Base-by-base conservation (phyloP, 2,329 filamentous ascomycete genomes). In the Monosporascus sp. region DNA sequence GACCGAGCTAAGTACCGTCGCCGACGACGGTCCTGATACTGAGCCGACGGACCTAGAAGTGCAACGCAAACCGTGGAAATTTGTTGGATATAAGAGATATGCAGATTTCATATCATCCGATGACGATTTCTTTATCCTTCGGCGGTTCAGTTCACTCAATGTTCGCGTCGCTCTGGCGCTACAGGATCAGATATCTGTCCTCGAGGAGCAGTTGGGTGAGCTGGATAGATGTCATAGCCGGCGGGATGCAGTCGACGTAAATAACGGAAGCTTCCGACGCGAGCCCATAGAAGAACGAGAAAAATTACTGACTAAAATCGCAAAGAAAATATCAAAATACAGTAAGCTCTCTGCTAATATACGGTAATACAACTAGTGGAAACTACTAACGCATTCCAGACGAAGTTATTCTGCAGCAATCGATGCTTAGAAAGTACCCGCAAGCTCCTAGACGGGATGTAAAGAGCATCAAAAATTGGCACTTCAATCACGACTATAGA, bases 81-180 rank as follows among this genome's bases (percentile, higher is more conserved):
- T 64, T 49, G 57, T 64, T 20, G 67, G 67, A 0, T 69, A 68
- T 46, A 56, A 46, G n/a, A 61, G 59, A n/a, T 69, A 66, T 48
- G 5, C 61, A 0, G 36, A 58, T 1, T 68, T 69, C 43, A 50
- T 69, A 11, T 55, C 65, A 9, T 67, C 67, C 0, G 67, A 69
- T 3, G 60, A 62, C 20, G 67, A 69, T 37, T 61, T 68, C 22
- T 59, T 64, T 19, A 60, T 71, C 8, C 60, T 73, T 7, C 61
- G 70, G 7, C 60, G 66, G 19, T 73, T 72, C 46, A 59, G 62
- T 11, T 54, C 59, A 2, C 58, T 71, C 1, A 69, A 69, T 43
- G 55, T 57, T 8, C 57, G 69, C n/a, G 56, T 71, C 19, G 56
- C 66, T 1, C 58, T 73, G 8, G 59, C 58, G 5, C 56, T 71